Conservation (phyloP, 2,329 filamentous ascomycete genomes). For the Cladosporium phlei region DNA sequence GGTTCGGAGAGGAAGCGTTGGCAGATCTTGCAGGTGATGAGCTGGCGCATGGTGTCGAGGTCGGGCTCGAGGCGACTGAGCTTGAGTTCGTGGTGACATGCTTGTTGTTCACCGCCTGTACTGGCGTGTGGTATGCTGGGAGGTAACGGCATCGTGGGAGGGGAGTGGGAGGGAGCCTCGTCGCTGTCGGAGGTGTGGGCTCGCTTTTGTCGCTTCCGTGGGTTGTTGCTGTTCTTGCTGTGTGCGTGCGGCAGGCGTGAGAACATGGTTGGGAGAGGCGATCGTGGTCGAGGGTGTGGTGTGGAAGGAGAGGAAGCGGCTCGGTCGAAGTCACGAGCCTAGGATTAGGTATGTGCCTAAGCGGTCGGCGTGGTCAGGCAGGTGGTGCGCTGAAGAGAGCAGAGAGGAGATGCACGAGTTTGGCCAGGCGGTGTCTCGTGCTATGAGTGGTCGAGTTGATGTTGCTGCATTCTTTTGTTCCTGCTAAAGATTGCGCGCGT, state of each 20-base stretch:
- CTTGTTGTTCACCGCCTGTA: background rate
- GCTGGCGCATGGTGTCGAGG: constrained; percentile 55
- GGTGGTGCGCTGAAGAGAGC: constrained; percentile 8
- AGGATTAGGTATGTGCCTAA: constrained; percentile 4
- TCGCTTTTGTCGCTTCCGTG: constrained; percentile 12
- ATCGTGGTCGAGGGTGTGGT: background rate
- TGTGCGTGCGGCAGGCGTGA: constrained; percentile 1
- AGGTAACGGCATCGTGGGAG: background rate
- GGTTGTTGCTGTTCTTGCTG: constrained; percentile 2
- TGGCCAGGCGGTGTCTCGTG: background rate
- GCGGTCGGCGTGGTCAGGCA: constrained; percentile 3
- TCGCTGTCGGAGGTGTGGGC: constrained; percentile 7
- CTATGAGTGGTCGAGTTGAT: background rate
- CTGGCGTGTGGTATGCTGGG: background rate
- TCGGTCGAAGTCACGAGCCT: constrained; percentile 6
- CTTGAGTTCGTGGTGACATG: constrained; percentile 1
- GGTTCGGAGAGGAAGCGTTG: constrained; percentile 65
- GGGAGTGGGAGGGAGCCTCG: background rate
- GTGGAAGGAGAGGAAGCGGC: background rate
- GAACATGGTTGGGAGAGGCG: constrained; percentile 10
- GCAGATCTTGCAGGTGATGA: constrained; percentile 65
- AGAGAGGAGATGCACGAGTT: background rate
- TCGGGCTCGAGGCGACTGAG: constrained; percentile 35
- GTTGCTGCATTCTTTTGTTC: background rate
- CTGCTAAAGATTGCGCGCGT: too few relatives aligned